These are phyloP conservation scores for Microthyrium microscopicum DNA, from an alignment of 2,329 filamentous ascomycete species.

Conservation along the genomic window DNA sequence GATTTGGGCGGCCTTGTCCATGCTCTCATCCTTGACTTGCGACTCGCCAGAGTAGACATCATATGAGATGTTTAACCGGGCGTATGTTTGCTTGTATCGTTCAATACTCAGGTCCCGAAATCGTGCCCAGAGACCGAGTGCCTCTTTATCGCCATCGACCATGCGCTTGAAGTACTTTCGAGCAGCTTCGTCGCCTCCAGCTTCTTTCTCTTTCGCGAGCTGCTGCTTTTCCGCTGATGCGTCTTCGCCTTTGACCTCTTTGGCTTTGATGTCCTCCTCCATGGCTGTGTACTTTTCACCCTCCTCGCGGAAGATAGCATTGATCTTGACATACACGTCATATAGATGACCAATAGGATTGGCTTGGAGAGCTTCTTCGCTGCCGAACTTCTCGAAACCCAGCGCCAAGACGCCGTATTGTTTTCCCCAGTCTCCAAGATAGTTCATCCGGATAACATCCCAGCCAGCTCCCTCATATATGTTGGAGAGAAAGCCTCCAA, in stretches of 20 bases:
- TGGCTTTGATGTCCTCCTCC: constrained; percentile 27
- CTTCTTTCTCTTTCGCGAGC: constrained; percentile 31
- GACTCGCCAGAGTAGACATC: constrained; percentile 56
- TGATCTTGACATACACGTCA: constrained; percentile 66
- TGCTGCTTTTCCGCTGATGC: constrained; percentile 31
- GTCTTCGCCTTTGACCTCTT: constrained; percentile 32
- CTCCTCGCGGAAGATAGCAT: constrained; percentile 44
- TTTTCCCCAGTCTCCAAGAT: constrained; percentile 66
- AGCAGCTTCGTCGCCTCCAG: constrained; percentile 56
- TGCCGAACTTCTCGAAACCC: constrained; percentile 59
- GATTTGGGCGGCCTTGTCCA: constrained; percentile 40
- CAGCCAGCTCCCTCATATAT: constrained; percentile 52
- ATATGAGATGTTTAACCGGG: constrained; percentile 46
- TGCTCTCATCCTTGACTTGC: constrained; percentile 44
- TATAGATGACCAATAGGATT: constrained; percentile 73
- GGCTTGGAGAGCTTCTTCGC: constrained; percentile 49
- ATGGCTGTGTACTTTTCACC: constrained; percentile 46
- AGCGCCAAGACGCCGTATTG: constrained; percentile 56
- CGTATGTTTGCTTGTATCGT: constrained; percentile 48
- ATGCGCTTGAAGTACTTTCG: constrained; percentile 54
- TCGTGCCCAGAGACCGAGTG: constrained; percentile 43
- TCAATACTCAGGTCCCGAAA: constrained; percentile 48
- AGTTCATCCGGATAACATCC: constrained; percentile 57
- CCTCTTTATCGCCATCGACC: constrained; percentile 43
- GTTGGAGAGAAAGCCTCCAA: constrained; percentile 56